These are phyloP conservation scores for Fagus crenata DNA, from an alignment of 306 rosid species.

Conservation along the genomic window DNA sequence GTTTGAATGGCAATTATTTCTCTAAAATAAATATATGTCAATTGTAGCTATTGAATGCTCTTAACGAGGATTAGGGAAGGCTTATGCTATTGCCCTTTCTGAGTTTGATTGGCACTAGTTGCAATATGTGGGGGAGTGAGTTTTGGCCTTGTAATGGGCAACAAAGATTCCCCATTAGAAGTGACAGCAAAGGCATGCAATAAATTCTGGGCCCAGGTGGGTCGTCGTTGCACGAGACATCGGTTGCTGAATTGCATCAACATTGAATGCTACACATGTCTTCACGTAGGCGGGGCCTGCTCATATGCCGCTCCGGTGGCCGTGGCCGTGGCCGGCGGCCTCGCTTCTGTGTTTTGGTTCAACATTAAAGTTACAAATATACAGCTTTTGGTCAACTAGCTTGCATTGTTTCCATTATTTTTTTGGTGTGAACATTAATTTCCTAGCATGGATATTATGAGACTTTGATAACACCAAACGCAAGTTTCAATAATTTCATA, in stretches of 20 bases:
- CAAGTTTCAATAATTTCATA: not conserved
- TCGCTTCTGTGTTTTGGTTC: constrained; percentile 29
- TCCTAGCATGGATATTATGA: not conserved
- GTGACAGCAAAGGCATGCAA: not conserved
- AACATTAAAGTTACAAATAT: not conserved
- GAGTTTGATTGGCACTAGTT: not conserved
- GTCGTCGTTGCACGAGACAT: constrained; percentile 1
- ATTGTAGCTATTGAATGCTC: too few species aligned
- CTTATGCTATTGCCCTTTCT: too few species aligned
- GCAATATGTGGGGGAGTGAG: not conserved
- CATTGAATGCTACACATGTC: constrained; percentile 55
- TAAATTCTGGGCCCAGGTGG: not conserved
- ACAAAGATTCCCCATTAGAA: not conserved
- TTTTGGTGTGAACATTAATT: too few species aligned
- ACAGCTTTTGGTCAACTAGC: not conserved
- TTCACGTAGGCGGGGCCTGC: constrained; percentile 51
- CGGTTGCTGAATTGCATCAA: not conserved
- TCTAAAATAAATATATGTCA: too few species aligned
- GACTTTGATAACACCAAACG: not conserved
- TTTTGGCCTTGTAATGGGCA: not conserved
- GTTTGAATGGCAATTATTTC: too few species aligned
- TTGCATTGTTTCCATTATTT: not conserved
- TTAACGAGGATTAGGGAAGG: not conserved
- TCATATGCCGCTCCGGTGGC: constrained; percentile 50
- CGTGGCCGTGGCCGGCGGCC: constrained; percentile 54